Base-by-base conservation (phyloP, 495 filamentous ascomycete genomes). In the Corynascus novoguineensis region DNA sequence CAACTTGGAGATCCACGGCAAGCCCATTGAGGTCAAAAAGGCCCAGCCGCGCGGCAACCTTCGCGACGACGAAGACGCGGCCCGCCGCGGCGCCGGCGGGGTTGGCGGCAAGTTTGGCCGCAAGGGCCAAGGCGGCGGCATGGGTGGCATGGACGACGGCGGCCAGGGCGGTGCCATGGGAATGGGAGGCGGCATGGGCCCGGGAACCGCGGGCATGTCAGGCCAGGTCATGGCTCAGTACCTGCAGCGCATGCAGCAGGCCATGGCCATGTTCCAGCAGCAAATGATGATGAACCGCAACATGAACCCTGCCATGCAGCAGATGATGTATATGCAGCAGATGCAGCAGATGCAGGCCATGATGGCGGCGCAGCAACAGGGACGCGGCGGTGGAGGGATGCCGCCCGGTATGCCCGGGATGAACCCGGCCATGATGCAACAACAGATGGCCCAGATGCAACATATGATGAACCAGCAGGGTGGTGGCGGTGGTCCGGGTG, bases 201-300 rank as follows among this genome's bases (percentile, higher is more conserved):
- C 48, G 9, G 63, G 71, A 52, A 63, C 83, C 71, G 73, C 81
- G 41, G 86, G 86, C 29, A 90, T 97, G 84, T 91, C 87, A 9
- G 93, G 93, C 0, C 89, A 95, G 65, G 83, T 96, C 81, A 96
- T 98, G 91, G 93, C 93, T 2, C 90, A 96, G 71, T 96, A 96
- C 73, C 90, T 92, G 83, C 88, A 95, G 67, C 84, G 91, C 24
- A 95, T 98, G 89, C 95, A 98, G 69, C 88, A 95, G 68, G 96
- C 96, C 70, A 90, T 98, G 70, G 77, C 82, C 27, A 83, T 95
- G 78, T 95, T 97, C 89, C 92, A 96, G 72, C 89, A 93, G 69
- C 78, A 78, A 48, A 86, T 88, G 82, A 81, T 75, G 29, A 87
- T 88, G 71, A 78, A 71, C 58, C 72, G 75, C 55, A 79, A 73